These are phyloP conservation scores for Parascedosporium putredinis DNA, from an alignment of 2,329 filamentous ascomycete species.

Conservation along the genomic window DNA sequence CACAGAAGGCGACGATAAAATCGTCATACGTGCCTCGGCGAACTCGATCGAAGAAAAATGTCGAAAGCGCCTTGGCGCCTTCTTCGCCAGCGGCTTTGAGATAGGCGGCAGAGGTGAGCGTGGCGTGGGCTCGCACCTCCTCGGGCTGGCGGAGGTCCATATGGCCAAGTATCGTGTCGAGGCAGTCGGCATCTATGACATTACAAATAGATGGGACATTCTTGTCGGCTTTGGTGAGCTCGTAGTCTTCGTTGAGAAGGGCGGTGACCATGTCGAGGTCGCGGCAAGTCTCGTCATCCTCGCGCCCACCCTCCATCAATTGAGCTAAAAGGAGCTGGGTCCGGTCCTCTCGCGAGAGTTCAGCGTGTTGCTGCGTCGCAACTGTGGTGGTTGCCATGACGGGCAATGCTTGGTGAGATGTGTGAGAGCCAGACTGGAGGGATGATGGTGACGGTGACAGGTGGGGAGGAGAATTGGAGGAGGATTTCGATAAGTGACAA, in stretches of 20 bases:
- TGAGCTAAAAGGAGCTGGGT: conserved; percentile 74
- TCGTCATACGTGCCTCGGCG: conserved; percentile 73
- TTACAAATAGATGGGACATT: conserved; percentile 39
- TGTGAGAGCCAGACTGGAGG: neutral
- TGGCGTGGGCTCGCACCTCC: conserved; percentile 68
- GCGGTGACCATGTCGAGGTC: conserved; percentile 49
- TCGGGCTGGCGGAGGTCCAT: conserved; percentile 73
- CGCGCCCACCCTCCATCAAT: conserved; percentile 81
- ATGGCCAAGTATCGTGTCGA: conserved; percentile 78
- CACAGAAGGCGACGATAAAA: conserved; percentile 84
- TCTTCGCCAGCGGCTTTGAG: conserved; percentile 65
- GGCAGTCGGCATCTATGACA: conserved; percentile 61
- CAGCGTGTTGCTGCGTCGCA: conserved; percentile 19
- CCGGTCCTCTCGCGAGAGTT: conserved; percentile 41
- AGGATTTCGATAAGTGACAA: neutral
- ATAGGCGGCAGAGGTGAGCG: conserved; percentile 71
- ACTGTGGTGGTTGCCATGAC: conserved; percentile 25
- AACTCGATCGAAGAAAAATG: conserved; percentile 65
- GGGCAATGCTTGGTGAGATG: neutral
- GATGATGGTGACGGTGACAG: neutral
- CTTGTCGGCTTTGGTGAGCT: conserved; percentile 31
- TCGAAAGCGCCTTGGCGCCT: conserved; percentile 58
- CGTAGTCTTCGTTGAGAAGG: conserved; percentile 45
- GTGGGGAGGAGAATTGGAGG: neutral
- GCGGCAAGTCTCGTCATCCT: conserved; percentile 60